Evolutionary conservation across 306 rosid genomes (phyloP).

Genomic region (Fragaria ananassa): DNA sequence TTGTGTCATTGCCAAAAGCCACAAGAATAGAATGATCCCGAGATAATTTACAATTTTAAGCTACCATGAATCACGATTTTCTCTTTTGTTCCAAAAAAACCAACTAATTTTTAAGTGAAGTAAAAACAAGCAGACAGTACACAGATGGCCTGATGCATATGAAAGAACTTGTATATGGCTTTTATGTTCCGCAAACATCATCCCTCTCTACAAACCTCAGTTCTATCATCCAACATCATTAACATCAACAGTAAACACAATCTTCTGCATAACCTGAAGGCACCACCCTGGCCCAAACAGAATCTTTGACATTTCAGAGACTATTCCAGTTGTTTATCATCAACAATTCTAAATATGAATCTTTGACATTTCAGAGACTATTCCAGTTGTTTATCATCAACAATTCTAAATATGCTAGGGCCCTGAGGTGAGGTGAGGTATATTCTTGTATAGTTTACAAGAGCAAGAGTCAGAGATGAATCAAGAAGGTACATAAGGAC

Average conservation of each 20-base stretch:
- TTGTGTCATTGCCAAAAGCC: not conserved
- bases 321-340: not conserved
- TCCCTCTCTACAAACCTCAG: not conserved
- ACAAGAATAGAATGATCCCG: not conserved
- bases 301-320: not conserved
- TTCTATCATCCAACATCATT: not conserved
- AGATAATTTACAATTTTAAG: not conserved
- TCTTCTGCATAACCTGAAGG: not conserved
- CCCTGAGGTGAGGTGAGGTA: not conserved
- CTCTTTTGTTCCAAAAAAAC: not conserved
- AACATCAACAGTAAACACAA: not conserved
- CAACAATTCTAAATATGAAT: not conserved
- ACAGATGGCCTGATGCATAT: not conserved
- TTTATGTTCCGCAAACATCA: not conserved
- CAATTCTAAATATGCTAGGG: not conserved
- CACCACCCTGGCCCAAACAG: not conserved
- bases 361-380: not conserved
- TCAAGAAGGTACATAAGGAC: not conserved
- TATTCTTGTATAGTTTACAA: too few species aligned
- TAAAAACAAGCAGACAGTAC: not conserved
- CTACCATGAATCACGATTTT: not conserved
- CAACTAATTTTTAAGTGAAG: not conserved
- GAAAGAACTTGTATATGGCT: not conserved
- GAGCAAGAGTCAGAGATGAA: not conserved
- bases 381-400: not conserved